Conservation (phyloP, 768 basidiomycete species). For the Tephrocybe sp. region DNA sequence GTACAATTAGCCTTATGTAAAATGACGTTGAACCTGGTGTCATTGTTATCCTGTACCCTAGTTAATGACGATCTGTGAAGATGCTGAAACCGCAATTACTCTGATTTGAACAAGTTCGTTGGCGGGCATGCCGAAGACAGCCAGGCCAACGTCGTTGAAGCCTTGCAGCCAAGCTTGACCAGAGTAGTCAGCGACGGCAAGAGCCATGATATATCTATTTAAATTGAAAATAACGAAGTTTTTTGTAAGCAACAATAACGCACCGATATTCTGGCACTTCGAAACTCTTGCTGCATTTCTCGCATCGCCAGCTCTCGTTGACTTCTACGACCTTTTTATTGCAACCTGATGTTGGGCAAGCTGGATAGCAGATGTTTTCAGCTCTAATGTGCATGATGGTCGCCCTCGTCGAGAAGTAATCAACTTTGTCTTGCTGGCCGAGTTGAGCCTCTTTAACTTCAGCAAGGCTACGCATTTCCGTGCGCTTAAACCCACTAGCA, state of each 20-base stretch:
- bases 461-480: constrained; percentile 69
- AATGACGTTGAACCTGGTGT: constrained; percentile 53
- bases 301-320: constrained; percentile 83
- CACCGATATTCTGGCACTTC: constrained; percentile 80
- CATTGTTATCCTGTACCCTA: constrained; percentile 53
- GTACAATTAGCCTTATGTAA: constrained; percentile 67
- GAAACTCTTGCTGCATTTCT: constrained; percentile 82
- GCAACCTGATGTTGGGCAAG: constrained; percentile 78
- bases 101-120: constrained; percentile 76
- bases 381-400: constrained; percentile 87
- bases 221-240: background rate
- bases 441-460: constrained; percentile 80
- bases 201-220: constrained; percentile 72
- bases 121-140: constrained; percentile 75
- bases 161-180: constrained; percentile 91
- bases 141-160: constrained; percentile 89
- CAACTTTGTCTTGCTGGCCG: constrained; percentile 74
- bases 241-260: constrained; percentile 16
- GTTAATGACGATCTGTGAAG: background rate
- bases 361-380: constrained; percentile 85
- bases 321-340: constrained; percentile 85
- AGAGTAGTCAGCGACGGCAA: constrained; percentile 90
- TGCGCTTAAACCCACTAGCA: constrained; percentile 57
- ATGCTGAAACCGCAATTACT: constrained; percentile 35
- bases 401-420: constrained; percentile 79